phyloP scores from a whole-genome alignment of 2,329 filamentous ascomycete species.

The Sclerotinia glacialis region DNA sequence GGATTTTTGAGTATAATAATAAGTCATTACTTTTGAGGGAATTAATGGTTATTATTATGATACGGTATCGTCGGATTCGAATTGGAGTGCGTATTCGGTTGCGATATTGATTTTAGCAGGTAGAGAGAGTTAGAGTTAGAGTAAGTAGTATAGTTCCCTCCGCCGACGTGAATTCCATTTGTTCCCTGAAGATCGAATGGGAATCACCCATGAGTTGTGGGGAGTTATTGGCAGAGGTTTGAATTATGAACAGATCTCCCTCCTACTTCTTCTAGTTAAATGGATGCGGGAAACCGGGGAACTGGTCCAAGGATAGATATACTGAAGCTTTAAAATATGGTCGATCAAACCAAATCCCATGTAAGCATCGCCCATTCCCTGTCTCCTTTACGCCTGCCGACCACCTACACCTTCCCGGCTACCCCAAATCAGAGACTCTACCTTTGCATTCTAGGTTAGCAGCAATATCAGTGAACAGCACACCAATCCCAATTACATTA shows the following conservation, averaged over 20 bases:
- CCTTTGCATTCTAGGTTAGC: not conserved
- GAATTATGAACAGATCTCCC: slow-evolving; percentile 10
- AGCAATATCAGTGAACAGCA: not conserved
- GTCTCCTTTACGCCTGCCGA: not conserved
- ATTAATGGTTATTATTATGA: not conserved
- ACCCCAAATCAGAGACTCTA: not conserved
- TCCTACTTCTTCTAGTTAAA: slow-evolving; percentile 4
- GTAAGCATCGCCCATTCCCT: not conserved
- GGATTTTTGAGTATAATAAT: not conserved
- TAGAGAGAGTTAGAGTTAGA: no score
- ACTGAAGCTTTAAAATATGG: not conserved
- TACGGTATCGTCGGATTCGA: not conserved
- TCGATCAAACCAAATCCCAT: not conserved
- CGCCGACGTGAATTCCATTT: not conserved
- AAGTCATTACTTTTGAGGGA: not conserved
- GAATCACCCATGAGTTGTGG: slow-evolving; percentile 7
- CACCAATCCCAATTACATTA: not conserved
- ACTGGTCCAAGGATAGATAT: not conserved
- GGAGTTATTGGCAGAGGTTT: not conserved
- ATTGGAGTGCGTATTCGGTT: not conserved
- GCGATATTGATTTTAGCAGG: no score
- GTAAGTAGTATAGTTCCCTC: not conserved
- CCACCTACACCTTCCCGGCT: no score
- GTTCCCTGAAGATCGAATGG: not conserved
- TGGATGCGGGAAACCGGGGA: not conserved